Evolutionary conservation across 495 filamentous ascomycete genomes (phyloP).

Genomic region (Parathielavia hyrcaniae): DNA sequence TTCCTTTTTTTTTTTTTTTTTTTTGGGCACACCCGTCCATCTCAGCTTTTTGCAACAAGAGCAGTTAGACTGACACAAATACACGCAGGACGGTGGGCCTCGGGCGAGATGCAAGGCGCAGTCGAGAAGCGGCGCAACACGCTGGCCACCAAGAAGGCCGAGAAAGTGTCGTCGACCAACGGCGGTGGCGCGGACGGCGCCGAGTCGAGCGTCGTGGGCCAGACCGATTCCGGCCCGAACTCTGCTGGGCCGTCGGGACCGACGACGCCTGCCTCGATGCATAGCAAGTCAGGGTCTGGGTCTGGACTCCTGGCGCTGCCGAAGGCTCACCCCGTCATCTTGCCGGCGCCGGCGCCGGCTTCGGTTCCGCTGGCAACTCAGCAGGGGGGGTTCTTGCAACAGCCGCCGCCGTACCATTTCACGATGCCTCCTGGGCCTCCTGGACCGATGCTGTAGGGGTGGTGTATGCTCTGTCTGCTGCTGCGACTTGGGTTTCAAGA

Average conservation of each 20-base stretch:
- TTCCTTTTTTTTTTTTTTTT: no score
- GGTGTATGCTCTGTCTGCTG: neutral
- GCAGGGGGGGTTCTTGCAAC: conserved; percentile 9
- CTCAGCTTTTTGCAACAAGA: no score
- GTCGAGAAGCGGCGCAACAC: conserved; percentile 47
- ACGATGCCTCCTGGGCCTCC: neutral
- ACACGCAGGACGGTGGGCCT: conserved; percentile 43
- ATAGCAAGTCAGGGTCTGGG: conserved; percentile 1
- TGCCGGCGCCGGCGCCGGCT: neutral
- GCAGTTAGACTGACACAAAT: conserved; percentile 19
- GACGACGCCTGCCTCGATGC: conserved; percentile 16
- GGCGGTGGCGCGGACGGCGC: neutral
- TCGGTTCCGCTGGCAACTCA: no score
- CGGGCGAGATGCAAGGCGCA: conserved; percentile 44
- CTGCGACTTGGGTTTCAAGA: neutral
- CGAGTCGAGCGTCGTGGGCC: conserved; percentile 4
- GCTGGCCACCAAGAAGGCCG: conserved; percentile 45
- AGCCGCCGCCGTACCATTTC: conserved; percentile 7
- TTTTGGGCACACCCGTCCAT: no score
- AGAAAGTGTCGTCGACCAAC: conserved; percentile 19
- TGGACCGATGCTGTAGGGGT: neutral
- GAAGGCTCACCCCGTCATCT: neutral
- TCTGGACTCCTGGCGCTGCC: conserved; percentile 16
- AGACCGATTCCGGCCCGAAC: conserved; percentile 16
- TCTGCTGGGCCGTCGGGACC: conserved; percentile 22